phyloP scores from a whole-genome alignment of 768 basidiomycete genomes.

The Phallus indusiatus region DNA sequence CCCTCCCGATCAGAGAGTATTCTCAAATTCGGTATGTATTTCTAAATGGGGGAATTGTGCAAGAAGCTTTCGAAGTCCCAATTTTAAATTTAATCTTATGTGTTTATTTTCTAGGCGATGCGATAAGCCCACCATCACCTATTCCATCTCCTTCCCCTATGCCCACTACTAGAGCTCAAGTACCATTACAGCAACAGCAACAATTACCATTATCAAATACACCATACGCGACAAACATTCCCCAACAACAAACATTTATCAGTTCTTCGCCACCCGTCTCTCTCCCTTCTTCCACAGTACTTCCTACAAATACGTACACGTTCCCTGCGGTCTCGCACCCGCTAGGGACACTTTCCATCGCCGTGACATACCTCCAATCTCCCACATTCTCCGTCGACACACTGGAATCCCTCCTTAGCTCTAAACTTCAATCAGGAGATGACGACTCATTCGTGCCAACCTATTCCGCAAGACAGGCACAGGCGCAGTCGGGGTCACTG shows the following conservation, averaged over 20 bases:
- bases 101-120: constrained; percentile 11
- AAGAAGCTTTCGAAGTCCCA: background rate
- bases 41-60: background rate
- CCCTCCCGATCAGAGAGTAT: background rate
- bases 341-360: constrained; percentile 51
- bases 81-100: background rate
- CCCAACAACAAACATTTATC: constrained; percentile 25
- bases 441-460: constrained; percentile 71
- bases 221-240: constrained; percentile 29
- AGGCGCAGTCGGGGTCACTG: constrained; percentile 41
- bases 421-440: constrained; percentile 39
- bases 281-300: too few species aligned
- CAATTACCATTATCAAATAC: constrained; percentile 17
- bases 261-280: background rate
- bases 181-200: background rate
- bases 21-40: constrained; percentile 15
- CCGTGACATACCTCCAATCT: constrained; percentile 52
- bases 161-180: constrained; percentile 1
- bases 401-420: constrained; percentile 66
- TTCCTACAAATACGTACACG: constrained; percentile 42
- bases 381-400: constrained; percentile 71
- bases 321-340: constrained; percentile 66
- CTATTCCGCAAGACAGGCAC: constrained; percentile 52
- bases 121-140: constrained; percentile 11
- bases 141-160: constrained; percentile 2